A percentile compares a stretch with the other conserved stretches of the same genome.
These are phyloP conservation scores for Arabis alpina DNA, from an alignment of 345 rosid species.

Conservation along the genomic window DNA sequence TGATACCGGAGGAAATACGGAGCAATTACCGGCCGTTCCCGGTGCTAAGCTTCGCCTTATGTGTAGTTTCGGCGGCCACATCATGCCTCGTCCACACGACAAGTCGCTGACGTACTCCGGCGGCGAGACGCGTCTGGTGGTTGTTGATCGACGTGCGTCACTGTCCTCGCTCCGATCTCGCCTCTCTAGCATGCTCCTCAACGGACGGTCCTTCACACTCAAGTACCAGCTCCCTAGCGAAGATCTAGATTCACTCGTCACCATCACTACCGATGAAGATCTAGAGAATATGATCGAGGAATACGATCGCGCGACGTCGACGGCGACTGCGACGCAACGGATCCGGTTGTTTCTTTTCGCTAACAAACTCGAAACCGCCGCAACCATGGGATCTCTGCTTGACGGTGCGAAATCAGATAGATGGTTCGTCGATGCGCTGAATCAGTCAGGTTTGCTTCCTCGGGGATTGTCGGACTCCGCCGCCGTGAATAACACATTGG, in stretches of 20 bases:
- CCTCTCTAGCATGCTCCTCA: constrained; percentile 68
- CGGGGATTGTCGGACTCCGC: constrained; percentile 71
- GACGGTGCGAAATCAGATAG: constrained; percentile 72
- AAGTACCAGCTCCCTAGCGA: constrained; percentile 89
- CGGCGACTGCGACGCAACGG: constrained; percentile 48
- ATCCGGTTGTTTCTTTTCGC: constrained; percentile 74
- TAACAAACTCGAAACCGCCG: constrained; percentile 68
- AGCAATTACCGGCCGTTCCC: constrained; percentile 60
- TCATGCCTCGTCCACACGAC: constrained; percentile 92
- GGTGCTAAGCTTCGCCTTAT: constrained; percentile 77
- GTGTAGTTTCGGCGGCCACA: constrained; percentile 91
- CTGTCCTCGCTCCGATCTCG: constrained; percentile 56
- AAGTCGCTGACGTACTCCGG: constrained; percentile 73
- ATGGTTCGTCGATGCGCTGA: constrained; percentile 87
- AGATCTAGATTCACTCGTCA: constrained; percentile 85
- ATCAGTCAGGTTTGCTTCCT: constrained; percentile 65
- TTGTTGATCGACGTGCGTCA: constrained; percentile 66
- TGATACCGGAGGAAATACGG: constrained; percentile 44
- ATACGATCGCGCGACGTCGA: constrained; percentile 59
- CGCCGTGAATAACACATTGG: constrained; percentile 49
- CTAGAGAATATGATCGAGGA: constrained; percentile 86
- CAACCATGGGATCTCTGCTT: constrained; percentile 74
- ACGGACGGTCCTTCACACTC: constrained; percentile 66
- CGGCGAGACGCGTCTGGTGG: constrained; percentile 73
- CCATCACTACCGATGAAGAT: constrained; percentile 80